These are phyloP conservation scores for Microbotryum saponariae DNA, from an alignment of 1,284 basidiomycete species.

Conservation along the genomic window DNA sequence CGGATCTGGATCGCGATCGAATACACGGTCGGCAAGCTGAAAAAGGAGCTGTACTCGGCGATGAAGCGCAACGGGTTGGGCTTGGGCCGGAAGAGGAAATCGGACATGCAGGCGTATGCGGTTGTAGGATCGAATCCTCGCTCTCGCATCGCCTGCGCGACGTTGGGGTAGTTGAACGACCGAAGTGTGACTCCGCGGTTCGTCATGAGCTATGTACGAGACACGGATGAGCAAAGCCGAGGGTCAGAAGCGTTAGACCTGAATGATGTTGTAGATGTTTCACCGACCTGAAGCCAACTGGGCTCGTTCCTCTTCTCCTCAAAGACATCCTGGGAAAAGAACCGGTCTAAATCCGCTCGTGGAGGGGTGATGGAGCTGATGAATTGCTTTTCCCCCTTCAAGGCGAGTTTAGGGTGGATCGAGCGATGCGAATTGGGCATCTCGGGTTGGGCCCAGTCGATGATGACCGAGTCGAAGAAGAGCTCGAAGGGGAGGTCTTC, in stretches of 20 bases:
- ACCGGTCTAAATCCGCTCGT: no score
- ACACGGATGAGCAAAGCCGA: neutral
- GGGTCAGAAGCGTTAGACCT: slow-evolving; percentile 12
- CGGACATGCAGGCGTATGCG: slow-evolving; percentile 23
- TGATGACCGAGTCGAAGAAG: slow-evolving; percentile 19
- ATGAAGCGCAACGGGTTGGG: slow-evolving; percentile 20
- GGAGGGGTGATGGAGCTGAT: no score
- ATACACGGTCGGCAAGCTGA: slow-evolving; percentile 18
- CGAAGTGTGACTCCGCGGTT: slow-evolving; percentile 27
- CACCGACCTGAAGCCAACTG: slow-evolving; percentile 15
- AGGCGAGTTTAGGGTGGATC: slow-evolving; percentile 21
- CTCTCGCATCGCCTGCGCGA: slow-evolving; percentile 13
- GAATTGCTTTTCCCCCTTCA: slow-evolving; percentile 9
- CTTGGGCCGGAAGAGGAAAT: slow-evolving; percentile 27
- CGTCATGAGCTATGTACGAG: slow-evolving; percentile 13
- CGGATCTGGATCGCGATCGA: slow-evolving; percentile 16
- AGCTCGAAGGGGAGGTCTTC: slow-evolving; percentile 24
- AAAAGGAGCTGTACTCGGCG: slow-evolving; percentile 16
- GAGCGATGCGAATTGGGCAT: slow-evolving; percentile 21
- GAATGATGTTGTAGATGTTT: slow-evolving; percentile 10
- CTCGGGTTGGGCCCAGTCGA: slow-evolving; percentile 25
- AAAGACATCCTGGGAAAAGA: neutral
- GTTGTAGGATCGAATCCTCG: slow-evolving; percentile 12
- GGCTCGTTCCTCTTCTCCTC: slow-evolving; percentile 1
- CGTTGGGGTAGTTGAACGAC: slow-evolving; percentile 21